Percentiles rank a stretch among this genome's conserved stretches.
phyloP scores from a whole-genome alignment of 2,329 filamentous ascomycete genomes.

The Cladosporium sp. region DNA sequence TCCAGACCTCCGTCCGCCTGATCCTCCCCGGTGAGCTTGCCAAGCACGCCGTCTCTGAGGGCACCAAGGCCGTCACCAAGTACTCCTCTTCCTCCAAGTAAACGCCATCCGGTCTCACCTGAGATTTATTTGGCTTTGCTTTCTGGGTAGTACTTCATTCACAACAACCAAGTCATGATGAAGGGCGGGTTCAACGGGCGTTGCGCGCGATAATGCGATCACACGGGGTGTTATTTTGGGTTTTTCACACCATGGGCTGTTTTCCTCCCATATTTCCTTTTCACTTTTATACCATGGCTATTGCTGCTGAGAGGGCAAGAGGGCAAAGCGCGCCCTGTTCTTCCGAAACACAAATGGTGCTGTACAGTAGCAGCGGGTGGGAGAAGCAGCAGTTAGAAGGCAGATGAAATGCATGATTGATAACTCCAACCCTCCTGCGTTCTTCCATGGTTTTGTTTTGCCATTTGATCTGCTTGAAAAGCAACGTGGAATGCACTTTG shows the following conservation, averaged over 20 bases:
- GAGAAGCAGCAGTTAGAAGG: slow-evolving; percentile 21
- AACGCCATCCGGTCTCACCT: slow-evolving; percentile 26
- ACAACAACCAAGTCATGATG: slow-evolving; percentile 16
- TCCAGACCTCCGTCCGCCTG: slow-evolving; percentile 96
- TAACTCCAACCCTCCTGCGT: slow-evolving; percentile 2
- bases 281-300: slow-evolving; percentile 13
- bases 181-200: slow-evolving; percentile 48
- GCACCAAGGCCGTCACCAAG: slow-evolving; percentile 99
- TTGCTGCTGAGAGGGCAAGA: slow-evolving; percentile 10
- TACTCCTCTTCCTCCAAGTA: slow-evolving; percentile 99
- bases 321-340: slow-evolving; percentile 7
- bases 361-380: slow-evolving; percentile 31
- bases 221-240: slow-evolving; percentile 37
- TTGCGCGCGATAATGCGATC: slow-evolving; percentile 45
- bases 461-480: not conserved
- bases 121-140: slow-evolving; percentile 34
- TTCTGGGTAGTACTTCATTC: slow-evolving; percentile 26
- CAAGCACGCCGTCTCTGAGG: slow-evolving; percentile 99
- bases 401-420: slow-evolving; percentile 31
- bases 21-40: slow-evolving; percentile 98
- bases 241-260: slow-evolving; percentile 17
- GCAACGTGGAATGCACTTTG: not conserved
- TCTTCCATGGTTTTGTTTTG: not conserved
- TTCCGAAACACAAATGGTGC: slow-evolving; percentile 14
- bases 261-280: slow-evolving; percentile 21